Percentiles rank a stretch among this genome's conserved stretches.
Conservation (phyloP, 306 rosid species). For the Acacia crassicarpa region DNA sequence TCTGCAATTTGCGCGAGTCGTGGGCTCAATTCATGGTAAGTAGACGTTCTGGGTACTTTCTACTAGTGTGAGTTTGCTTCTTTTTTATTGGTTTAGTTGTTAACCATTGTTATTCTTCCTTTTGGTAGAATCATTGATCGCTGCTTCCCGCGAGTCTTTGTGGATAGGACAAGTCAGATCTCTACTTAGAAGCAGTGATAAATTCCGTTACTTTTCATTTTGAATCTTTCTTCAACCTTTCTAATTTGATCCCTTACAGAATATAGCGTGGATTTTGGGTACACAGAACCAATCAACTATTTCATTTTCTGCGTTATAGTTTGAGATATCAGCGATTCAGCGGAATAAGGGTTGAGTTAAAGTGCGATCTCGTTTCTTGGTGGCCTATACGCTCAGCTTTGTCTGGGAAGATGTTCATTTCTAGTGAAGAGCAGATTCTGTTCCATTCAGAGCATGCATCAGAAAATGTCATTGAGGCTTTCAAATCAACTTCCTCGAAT, state of each 20-base stretch:
- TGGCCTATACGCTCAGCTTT: slow-evolving; percentile 23
- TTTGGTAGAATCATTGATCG: background rate
- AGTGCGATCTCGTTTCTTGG: slow-evolving; percentile 6
- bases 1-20: background rate
- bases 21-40: background rate
- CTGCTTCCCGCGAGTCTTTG: background rate
- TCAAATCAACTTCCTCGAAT: slow-evolving; percentile 48
- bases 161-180: slow-evolving; percentile 21
- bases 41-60: slow-evolving; percentile 26
- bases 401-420: slow-evolving; percentile 50
- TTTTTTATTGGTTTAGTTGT: background rate
- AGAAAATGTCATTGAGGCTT: slow-evolving; percentile 39
- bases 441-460: slow-evolving; percentile 43
- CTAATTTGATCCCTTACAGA: slow-evolving; percentile 17
- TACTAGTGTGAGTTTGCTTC: slow-evolving; percentile 1
- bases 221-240: background rate
- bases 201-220: background rate
- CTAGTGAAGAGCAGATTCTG: slow-evolving; percentile 54
- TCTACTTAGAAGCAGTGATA: slow-evolving; percentile 18
- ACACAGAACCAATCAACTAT: background rate
- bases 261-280: background rate
- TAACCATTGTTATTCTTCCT: background rate
- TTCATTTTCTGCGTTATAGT: background rate
- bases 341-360: background rate
- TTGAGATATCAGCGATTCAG: background rate